Evolutionary conservation across 2,329 filamentous ascomycete genomes (phyloP), one percentile per base, ranked within the genome.

Genomic region (Epichloe aotearoae): DNA sequence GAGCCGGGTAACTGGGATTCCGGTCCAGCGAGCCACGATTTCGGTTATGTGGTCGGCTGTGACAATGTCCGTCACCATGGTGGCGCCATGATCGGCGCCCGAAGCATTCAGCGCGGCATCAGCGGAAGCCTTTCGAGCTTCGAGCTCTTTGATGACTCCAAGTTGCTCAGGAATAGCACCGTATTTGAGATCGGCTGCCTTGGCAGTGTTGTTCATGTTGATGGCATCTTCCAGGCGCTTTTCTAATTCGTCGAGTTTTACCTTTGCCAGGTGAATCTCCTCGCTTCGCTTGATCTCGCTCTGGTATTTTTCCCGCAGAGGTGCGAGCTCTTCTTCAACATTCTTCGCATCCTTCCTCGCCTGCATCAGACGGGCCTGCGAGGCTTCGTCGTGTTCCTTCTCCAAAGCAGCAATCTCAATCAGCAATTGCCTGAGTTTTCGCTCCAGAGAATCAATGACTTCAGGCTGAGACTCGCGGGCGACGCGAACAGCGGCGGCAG

Each of bases 11-110:
- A 98, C 88, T 1, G 93, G 93, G 59, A 98, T 98, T 56, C 93
- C 93, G n/a, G 93, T 98, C 88, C 90, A 96, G 54, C 89, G 84
- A 50, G 86, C 86, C 49, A 98, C 93, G 54, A 98, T 98, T 64
- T 97, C 91, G 66, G 98, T 97, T 76, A 98, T 98, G 67, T 98
- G 90, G 57, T 98, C 93, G 11, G 90, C 89, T 5, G 93, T 93
- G 57, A 98, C 93, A 45, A 93, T 80, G 64, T 98, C 93, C 3
- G 90, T 94, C 50, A 97, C 79, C 66, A 97, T 83, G 23, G 87
- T 80, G 49, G 82, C 80, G 50, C 79, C 79, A 4, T 74, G 68
- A 37, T 86, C 86, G 30, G 71, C 69, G 33, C 70, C 71, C 10
- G 64, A 66, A 5, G 72, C 70, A 59, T 73, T 81, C n/a, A 83